These are phyloP conservation scores for Coniochaeta hoffmannii DNA, from an alignment of 2,329 filamentous ascomycete species.

Conservation along the genomic window DNA sequence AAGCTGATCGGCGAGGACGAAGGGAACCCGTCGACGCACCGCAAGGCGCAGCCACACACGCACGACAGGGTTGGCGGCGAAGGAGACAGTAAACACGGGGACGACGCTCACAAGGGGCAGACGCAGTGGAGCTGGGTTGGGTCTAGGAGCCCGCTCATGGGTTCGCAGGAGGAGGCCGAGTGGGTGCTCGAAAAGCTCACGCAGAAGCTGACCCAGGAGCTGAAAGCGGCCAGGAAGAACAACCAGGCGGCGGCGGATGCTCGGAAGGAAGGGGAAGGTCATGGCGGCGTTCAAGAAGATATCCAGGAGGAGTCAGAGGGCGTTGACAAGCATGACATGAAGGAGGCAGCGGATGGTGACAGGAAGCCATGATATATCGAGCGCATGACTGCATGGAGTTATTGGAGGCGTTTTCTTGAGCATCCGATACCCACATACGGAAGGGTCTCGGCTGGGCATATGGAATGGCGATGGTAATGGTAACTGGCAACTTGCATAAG, in stretches of 20 bases:
- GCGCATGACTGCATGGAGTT: not conserved
- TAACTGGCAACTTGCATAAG: no score
- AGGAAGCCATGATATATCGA: not conserved
- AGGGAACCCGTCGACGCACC: conserved; percentile 39
- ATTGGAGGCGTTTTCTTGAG: not conserved
- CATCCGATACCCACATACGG: not conserved
- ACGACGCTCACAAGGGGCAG: conserved; percentile 17
- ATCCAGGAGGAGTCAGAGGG: conserved; percentile 28
- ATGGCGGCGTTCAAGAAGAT: conserved; percentile 38
- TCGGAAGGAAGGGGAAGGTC: not conserved
- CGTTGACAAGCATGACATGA: not conserved
- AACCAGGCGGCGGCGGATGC: not conserved
- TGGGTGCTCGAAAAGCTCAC: conserved; percentile 65
- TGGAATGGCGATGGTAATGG: no score
- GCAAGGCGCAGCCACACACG: conserved; percentile 18
- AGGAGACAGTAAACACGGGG: conserved; percentile 8
- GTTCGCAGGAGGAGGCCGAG: conserved; percentile 58
- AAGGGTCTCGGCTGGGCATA: no score
- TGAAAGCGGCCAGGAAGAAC: conserved; percentile 30
- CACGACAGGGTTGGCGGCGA: conserved; percentile 2
- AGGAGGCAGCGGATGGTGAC: not conserved
- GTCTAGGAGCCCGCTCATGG: conserved; percentile 61
- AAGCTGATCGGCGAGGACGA: conserved; percentile 66
- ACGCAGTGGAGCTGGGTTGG: conserved; percentile 67
- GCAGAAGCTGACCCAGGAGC: conserved; percentile 44